Evolutionary conservation across 495 filamentous ascomycete species (phyloP).

Genomic region (Neurospora sp.): DNA sequence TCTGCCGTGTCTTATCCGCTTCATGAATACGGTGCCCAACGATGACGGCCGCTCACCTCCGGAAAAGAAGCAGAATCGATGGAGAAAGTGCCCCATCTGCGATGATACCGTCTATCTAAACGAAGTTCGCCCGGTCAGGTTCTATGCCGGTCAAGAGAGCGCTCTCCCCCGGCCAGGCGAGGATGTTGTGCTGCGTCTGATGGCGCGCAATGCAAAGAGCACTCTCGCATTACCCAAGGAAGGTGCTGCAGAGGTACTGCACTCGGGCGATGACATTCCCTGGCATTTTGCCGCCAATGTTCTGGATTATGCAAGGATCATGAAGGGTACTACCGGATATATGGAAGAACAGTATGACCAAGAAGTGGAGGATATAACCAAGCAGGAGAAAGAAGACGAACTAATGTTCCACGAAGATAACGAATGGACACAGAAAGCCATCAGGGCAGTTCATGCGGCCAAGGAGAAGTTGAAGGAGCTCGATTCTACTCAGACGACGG

Average conservation of each 20-base stretch:
- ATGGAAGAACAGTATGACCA: slow-evolving; percentile 68
- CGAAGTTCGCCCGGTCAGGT: slow-evolving; percentile 83
- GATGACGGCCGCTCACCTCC: slow-evolving; percentile 52
- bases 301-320: slow-evolving; percentile 87
- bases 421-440: slow-evolving; percentile 81
- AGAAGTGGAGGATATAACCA: slow-evolving; percentile 64
- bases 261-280: slow-evolving; percentile 63
- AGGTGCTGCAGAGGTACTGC: slow-evolving; percentile 55
- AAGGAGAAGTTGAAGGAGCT: slow-evolving; percentile 53
- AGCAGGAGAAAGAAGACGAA: slow-evolving; percentile 80
- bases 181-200: slow-evolving; percentile 78
- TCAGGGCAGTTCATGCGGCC: slow-evolving; percentile 56
- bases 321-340: slow-evolving; percentile 87
- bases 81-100: slow-evolving; percentile 95
- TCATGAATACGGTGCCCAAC: slow-evolving; percentile 80
- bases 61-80: slow-evolving; percentile 50
- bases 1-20: slow-evolving; percentile 84
- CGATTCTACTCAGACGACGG: slow-evolving; percentile 10
- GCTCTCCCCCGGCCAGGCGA: slow-evolving; percentile 68
- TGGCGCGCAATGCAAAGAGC: slow-evolving; percentile 67
- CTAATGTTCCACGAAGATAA: slow-evolving; percentile 87
- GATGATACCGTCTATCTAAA: slow-evolving; percentile 80
- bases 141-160: slow-evolving; percentile 83
- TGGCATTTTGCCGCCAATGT: slow-evolving; percentile 94
- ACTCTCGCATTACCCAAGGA: slow-evolving; percentile 83